phyloP scores from a whole-genome alignment of 768 basidiomycete genomes.

The Psilocybe subaeruginosa region DNA sequence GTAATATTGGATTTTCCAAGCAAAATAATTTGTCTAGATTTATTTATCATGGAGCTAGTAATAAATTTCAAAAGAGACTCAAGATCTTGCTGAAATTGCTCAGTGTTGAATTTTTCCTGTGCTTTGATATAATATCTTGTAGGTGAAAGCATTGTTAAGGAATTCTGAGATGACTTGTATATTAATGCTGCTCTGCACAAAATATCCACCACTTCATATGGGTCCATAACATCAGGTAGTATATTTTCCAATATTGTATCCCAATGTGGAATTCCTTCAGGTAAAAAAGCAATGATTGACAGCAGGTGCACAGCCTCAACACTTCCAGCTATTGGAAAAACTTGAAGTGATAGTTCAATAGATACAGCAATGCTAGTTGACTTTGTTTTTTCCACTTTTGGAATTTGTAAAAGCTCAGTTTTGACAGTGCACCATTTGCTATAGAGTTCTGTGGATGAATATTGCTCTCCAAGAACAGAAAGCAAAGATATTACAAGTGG shows the following conservation, averaged over 20 bases:
- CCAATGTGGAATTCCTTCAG: slow-evolving; percentile 4
- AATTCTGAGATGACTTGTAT: not conserved
- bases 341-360: slow-evolving; percentile 3
- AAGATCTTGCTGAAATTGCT: not conserved
- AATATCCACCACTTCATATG: not conserved
- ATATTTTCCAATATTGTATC: not conserved
- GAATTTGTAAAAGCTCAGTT: slow-evolving; percentile 1
- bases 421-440: not conserved
- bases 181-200: slow-evolving; percentile 2
- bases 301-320: not conserved
- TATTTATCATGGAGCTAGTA: not conserved
- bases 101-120: not conserved
- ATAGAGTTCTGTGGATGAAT: not conserved
- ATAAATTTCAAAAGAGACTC: not conserved
- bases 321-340: not conserved
- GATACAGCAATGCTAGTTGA: slow-evolving; percentile 7
- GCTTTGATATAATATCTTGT: slow-evolving; percentile 3
- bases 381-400: not conserved
- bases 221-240: not conserved
- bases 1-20: not conserved
- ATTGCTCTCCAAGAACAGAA: slow-evolving; percentile 1
- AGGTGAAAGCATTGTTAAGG: slow-evolving; percentile 4
- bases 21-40: not conserved
- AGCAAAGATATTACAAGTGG: slow-evolving; percentile 3
- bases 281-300: not conserved